Base-by-base conservation (phyloP, 345 rosid species). In the Boechera stricta region DNA sequence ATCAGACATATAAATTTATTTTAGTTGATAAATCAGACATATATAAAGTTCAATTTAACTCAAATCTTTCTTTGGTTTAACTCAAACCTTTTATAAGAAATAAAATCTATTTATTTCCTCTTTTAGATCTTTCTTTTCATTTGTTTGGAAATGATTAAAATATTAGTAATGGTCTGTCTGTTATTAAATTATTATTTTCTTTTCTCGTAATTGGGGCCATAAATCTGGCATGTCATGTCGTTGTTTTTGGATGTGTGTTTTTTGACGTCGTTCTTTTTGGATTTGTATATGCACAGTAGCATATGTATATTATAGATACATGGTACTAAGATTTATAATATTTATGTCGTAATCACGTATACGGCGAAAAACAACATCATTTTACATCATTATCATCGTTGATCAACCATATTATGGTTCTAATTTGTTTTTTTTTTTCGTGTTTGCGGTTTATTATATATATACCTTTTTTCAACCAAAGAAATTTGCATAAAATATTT, bases 171-270 rank as follows among this genome's bases (percentile, higher is more conserved):
- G 29, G 35, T 16, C 47, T 69, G 71, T 79, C 62, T 44, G 39
- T 60, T 66, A n/a, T 35, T 16, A 38, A 2, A 33, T 33, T 38
- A 0, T 10, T 10, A 2, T 49, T 6, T 16, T 44, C 3, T 53
- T 51, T 61, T 61, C 63, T 78, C 64, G 74, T 73, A 51, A 41
- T 4, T 73, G 69, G 56, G 74, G 45, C 64, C 75, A 69, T 61
- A 44, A 57, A 72, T 49, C 73, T 68, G 82, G 74, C 77, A 72
- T 71, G 76, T 57, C 72, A 3, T 77, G 81, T 77, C 77, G 67
- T 36, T 71, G 65, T 57, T 71, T 77, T 71, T 49, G 54, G 55
- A 51, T 48, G 31, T 35, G 7, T 48, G 10, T 18, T 21, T 52
- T 51, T 51, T 56, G 67, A 5, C 71, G 80, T 77, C 76, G 67